Base-by-base conservation (phyloP, 345 rosid genomes). In the Nephelium lappaceum region DNA sequence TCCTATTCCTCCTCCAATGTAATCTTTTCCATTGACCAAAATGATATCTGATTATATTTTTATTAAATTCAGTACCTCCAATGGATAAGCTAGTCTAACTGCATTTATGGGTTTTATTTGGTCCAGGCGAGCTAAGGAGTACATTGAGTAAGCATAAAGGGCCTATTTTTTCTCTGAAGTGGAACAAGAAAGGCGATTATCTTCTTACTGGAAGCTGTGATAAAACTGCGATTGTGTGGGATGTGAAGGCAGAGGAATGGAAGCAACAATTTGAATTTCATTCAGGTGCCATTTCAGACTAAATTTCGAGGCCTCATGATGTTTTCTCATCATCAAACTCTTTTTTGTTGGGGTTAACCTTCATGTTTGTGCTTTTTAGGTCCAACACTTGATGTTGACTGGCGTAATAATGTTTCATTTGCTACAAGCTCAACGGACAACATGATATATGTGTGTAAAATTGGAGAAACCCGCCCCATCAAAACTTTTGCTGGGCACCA, bases 181-280 rank as follows among this genome's bases (percentile, higher is more conserved):
- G 99, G 99, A 97, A 97, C 87, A 97, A 94, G 88, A 97, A 94
- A 86, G 98, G 99, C 67, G 98, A 97, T 85, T 97, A 90, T 86
- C 98, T 97, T 84, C 95, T 97, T 58, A 94, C 98, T 23, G 99
- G 99, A 83, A 97, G 99, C 83, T 93, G 90, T 57, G 99, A 97
- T 83, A 93, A 84, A 88, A 94, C 97, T 49, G 99, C 98, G 49
- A 92, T 97, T 82, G 99, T 97, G 64, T 97, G 99, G 98, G 99
- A 94, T 81, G 98, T 94, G 41, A 94, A 93, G 86, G 90, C 92
- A 69, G 95, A 93, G 91, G 97, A 92, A 81, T 91, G 93, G 93
- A 93, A 87, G 74, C 98, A 97, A 76, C 99, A 94, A 79, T 94
- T 97, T 89, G 98, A 91, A 77, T 94, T 90, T 84, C 98, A 97